Conservation (phyloP, 2,329 filamentous ascomycete species). For the Fusarium sp. region DNA sequence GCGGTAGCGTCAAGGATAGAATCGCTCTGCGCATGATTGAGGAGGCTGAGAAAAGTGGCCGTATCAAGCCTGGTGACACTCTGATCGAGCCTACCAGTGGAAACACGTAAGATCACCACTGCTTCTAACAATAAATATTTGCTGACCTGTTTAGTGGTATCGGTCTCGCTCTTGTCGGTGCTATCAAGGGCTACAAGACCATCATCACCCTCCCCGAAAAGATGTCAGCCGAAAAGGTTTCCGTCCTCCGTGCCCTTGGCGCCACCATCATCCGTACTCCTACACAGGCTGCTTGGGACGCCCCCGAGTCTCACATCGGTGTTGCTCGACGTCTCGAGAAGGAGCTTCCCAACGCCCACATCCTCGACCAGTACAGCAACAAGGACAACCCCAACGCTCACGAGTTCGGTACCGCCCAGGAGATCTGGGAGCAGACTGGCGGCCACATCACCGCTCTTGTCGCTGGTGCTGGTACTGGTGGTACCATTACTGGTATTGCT, state of each 20-base stretch:
- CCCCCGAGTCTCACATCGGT: slow-evolving; percentile 95
- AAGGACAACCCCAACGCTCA: slow-evolving; percentile 91
- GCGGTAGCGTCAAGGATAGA: slow-evolving; percentile 92
- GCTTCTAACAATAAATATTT: neutral
- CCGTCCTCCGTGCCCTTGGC: slow-evolving; percentile 90
- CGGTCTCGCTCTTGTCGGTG: slow-evolving; percentile 90
- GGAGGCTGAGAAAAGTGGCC: slow-evolving; percentile 88
- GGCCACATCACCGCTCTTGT: slow-evolving; percentile 86
- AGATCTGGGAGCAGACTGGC: slow-evolving; percentile 92
- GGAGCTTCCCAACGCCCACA: slow-evolving; percentile 96
- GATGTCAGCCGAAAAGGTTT: slow-evolving; percentile 98
- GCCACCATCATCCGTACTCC: slow-evolving; percentile 98
- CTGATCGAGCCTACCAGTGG: slow-evolving; percentile 98
- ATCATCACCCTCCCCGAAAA: slow-evolving; percentile 99
- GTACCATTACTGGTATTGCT: slow-evolving; percentile 92
- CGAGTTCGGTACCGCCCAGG: slow-evolving; percentile 92
- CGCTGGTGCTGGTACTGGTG: slow-evolving; percentile 93
- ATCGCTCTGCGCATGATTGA: slow-evolving; percentile 98
- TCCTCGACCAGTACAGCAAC: slow-evolving; percentile 96
- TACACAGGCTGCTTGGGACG: slow-evolving; percentile 94
- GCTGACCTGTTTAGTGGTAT: slow-evolving; percentile 71
- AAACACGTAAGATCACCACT: slow-evolving; percentile 73
- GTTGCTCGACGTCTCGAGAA: slow-evolving; percentile 91
- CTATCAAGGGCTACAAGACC: slow-evolving; percentile 97
- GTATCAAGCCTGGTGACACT: slow-evolving; percentile 97